Percentiles rank a stretch among this genome's conserved stretches.
phyloP scores from a whole-genome alignment of 192 early-diverging fungal species.

The Backusella morwellensis region DNA sequence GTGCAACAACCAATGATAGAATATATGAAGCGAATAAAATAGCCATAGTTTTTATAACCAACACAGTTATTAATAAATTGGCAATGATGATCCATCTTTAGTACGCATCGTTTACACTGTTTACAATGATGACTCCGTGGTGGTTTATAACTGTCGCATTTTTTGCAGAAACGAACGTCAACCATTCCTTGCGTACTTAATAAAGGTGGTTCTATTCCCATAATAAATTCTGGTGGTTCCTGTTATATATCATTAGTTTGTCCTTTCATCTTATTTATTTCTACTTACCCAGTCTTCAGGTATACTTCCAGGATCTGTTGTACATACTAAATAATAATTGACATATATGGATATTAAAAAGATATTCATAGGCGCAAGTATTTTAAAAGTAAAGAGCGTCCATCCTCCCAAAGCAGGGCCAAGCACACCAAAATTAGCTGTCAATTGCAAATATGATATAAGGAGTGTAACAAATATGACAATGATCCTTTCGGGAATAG shows the following conservation, averaged over 20 bases:
- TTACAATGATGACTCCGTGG: slow-evolving; percentile 77
- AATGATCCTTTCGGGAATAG: neutral
- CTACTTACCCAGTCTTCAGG: slow-evolving; percentile 47
- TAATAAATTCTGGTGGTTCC: slow-evolving; percentile 10
- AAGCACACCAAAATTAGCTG: slow-evolving; percentile 3
- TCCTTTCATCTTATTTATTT: neutral
- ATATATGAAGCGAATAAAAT: slow-evolving; percentile 80
- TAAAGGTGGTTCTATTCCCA: neutral
- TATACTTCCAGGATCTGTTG: slow-evolving; percentile 72
- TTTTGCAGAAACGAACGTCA: slow-evolving; percentile 68
- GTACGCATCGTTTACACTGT: slow-evolving; percentile 71
- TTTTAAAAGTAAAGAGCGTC: neutral
- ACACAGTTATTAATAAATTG: slow-evolving; percentile 93
- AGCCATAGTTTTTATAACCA: slow-evolving; percentile 67
- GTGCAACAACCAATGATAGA: slow-evolving; percentile 58
- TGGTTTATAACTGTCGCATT: slow-evolving; percentile 64
- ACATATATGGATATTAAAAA: slow-evolving; percentile 65
- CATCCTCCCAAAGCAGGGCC: slow-evolving; percentile 15
- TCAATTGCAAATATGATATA: slow-evolving; percentile 1
- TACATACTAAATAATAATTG: slow-evolving; percentile 82
- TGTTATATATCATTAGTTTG: neutral
- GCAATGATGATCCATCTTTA: slow-evolving; percentile 89
- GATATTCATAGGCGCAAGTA: slow-evolving; percentile 72
- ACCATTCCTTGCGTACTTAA: slow-evolving; percentile 49
- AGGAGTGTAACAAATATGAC: neutral